Evolutionary conservation across 768 basidiomycete species (phyloP), one percentile per base, ranked within the genome.

Genomic region (Basidioascus undulatus): DNA sequence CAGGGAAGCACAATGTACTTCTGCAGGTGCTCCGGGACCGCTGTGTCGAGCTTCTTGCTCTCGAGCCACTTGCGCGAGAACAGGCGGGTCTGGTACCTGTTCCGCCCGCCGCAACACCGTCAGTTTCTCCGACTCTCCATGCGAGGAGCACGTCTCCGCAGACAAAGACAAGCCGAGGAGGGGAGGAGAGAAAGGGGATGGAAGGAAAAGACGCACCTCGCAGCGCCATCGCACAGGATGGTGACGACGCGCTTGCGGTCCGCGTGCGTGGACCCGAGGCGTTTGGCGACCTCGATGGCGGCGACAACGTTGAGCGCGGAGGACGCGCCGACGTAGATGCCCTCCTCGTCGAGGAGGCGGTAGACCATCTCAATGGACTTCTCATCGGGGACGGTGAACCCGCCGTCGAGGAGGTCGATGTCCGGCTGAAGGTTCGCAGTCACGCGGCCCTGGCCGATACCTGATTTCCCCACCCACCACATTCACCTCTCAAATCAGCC

Each of bases 391-490:
- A 96, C 74, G 44, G 71, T 74, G 51, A 94, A 65, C 4, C 86
- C 80, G 15, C 89, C 50, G 43, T 72, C 67, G 15, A 98, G 37
- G 35, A 80, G 62, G 3, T 72, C 63, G 33, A 94, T 63, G 55
- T 89, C 77, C 2, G 75, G 82, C 19, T 62, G 73, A 49, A 98
- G 62, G 58, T 98, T 98, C 54, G 79, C 64, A 9, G 92, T 98
- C 36, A 98, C 67, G 45, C 92, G 76, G 12, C 92, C 92, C 58
- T 96, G 92, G 40, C 92, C 92, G 52, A 98, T 94, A 28, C 86
- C 84, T 92, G 44, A 10, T 21, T n/a, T n/a, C 13, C 26, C 34
- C 15, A 8, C 28, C 8, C 15, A 18, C 31, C 39, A 42, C 15
- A n/a, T n/a, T n/a, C n/a, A n/a, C n/a, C n/a, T n/a, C n/a, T 35